phyloP scores from a whole-genome alignment of 768 basidiomycete genomes.

The Kwoniella pini region DNA sequence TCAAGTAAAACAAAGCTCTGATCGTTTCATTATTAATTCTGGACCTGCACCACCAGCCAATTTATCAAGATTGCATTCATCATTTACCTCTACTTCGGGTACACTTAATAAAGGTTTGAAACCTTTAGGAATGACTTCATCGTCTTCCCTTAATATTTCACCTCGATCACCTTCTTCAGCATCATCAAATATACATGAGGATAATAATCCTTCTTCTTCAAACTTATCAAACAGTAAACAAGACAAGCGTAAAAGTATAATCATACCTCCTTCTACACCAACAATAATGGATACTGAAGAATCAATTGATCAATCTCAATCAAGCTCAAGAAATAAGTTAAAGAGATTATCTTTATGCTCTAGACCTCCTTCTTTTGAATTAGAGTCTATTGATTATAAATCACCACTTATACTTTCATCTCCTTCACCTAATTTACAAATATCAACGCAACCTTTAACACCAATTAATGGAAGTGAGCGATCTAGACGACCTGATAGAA shows the following conservation, averaged over 20 bases:
- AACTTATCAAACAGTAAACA: not conserved
- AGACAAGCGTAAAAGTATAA: slow-evolving; percentile 9
- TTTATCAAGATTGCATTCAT: not conserved
- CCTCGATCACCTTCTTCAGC: not conserved
- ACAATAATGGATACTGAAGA: not conserved
- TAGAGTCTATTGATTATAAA: not conserved
- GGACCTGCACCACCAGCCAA: slow-evolving; percentile 9
- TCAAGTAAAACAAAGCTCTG: not conserved
- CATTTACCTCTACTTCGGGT: slow-evolving; percentile 5
- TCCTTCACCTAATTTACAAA: not conserved
- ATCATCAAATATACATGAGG: not conserved
- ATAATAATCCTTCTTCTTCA: not conserved
- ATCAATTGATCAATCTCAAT: not conserved
- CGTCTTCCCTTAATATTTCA: not conserved
- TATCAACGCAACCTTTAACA: not conserved
- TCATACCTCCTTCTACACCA: not conserved
- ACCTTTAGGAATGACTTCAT: slow-evolving; percentile 14
- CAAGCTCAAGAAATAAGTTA: slow-evolving; percentile 11
- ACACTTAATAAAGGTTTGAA: slow-evolving; percentile 2
- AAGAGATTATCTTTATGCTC: slow-evolving; percentile 29
- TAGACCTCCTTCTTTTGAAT: not conserved
- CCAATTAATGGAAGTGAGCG: not conserved
- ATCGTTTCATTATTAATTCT: not conserved
- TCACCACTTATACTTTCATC: not conserved
- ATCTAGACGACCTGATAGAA: slow-evolving; percentile 1